Conservation (phyloP, 805 yeast genomes). For the Yarrowia phangngaensis region DNA sequence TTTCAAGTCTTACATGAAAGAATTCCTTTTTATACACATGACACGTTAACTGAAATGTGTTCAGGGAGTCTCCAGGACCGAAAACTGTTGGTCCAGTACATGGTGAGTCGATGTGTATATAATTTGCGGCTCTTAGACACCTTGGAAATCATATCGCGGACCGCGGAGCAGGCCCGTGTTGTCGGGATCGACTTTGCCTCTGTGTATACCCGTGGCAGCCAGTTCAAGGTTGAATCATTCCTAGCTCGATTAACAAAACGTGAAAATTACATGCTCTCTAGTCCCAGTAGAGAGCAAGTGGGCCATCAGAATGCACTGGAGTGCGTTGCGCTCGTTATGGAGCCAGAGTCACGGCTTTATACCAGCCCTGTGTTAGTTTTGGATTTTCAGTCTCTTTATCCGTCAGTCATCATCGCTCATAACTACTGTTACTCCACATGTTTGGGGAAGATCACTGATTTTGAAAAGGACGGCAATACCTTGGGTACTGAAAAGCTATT, state of each 20-base stretch:
- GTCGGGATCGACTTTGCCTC: constrained; percentile 89
- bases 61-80: background rate
- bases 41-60: constrained; percentile 44
- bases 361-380: constrained; percentile 85
- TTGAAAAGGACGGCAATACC: constrained; percentile 38
- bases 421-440: constrained; percentile 60
- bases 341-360: constrained; percentile 79
- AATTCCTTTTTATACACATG: constrained; percentile 57
- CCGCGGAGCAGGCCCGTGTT: constrained; percentile 77
- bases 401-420: constrained; percentile 86
- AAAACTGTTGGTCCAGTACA: constrained; percentile 42
- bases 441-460: constrained; percentile 39
- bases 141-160: constrained; percentile 64
- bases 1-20: constrained; percentile 63
- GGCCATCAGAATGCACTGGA: constrained; percentile 81
- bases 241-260: constrained; percentile 68
- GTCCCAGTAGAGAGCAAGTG: constrained; percentile 79
- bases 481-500: constrained; percentile 44
- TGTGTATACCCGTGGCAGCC: constrained; percentile 86
- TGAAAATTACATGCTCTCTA: constrained; percentile 65
- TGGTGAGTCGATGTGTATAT: constrained; percentile 45
- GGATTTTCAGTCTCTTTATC: constrained; percentile 92
- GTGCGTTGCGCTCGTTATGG: constrained; percentile 87
- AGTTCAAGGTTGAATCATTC: constrained; percentile 86
- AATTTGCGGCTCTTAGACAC: constrained; percentile 50